A percentile compares a stretch with the other conserved stretches of the same genome.
phyloP scores from a whole-genome alignment of 2,329 filamentous ascomycete genomes.

The Colletotrichum destructivum region DNA sequence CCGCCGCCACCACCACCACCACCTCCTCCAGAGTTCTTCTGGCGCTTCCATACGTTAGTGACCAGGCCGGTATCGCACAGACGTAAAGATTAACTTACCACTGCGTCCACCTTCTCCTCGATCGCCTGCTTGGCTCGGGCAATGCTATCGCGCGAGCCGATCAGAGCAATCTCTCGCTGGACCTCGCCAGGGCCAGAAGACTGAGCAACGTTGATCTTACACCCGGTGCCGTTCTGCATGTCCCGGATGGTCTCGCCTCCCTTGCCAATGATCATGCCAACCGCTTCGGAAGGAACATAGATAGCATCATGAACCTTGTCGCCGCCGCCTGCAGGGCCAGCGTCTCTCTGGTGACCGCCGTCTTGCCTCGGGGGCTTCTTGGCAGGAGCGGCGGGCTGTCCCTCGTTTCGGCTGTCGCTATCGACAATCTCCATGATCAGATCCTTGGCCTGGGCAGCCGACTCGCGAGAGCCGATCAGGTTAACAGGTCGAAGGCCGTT shows the following conservation, averaged over 20 bases:
- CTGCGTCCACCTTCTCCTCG: constrained; percentile 92
- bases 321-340: constrained; percentile 53
- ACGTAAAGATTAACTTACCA: constrained; percentile 69
- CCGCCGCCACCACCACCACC: constrained; percentile 60
- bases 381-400: constrained; percentile 48
- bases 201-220: constrained; percentile 95
- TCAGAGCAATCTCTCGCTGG: constrained; percentile 88
- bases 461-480: constrained; percentile 83
- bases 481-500: constrained; percentile 93
- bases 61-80: not conserved
- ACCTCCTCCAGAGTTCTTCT: constrained; percentile 67
- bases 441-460: constrained; percentile 85
- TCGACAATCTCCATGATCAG: constrained; percentile 95
- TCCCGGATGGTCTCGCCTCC: constrained; percentile 95
- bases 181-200: constrained; percentile 83
- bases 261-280: constrained; percentile 97
- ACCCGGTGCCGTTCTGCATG: constrained; percentile 89
- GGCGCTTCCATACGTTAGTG: constrained; percentile 60
- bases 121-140: constrained; percentile 86
- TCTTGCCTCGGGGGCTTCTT: constrained; percentile 52
- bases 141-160: constrained; percentile 84
- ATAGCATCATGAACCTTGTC: constrained; percentile 88
- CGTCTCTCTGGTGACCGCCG: constrained; percentile 52
- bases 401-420: constrained; percentile 81
- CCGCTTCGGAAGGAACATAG: constrained; percentile 89